Conservation (phyloP, 768 basidiomycete species). For the Collybia mongolica region DNA sequence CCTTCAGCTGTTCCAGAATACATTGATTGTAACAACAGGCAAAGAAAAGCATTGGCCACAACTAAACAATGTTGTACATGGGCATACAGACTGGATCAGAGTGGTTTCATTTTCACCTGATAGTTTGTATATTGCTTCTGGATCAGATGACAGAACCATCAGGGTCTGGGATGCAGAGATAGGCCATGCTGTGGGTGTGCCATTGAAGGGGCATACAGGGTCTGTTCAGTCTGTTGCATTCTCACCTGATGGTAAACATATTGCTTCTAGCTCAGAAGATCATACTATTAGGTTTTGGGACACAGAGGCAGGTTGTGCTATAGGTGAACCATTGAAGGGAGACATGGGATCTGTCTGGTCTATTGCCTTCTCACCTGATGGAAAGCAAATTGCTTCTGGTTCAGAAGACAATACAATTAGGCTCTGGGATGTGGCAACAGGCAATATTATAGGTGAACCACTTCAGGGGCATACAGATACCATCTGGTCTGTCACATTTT, state of each 20-base stretch:
- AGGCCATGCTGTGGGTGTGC: neutral
- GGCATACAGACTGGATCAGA: neutral
- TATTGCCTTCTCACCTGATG: neutral
- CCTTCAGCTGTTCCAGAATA: neutral
- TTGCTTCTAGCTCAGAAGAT: neutral
- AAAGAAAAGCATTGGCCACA: neutral
- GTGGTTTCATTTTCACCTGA: neutral
- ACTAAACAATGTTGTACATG: neutral
- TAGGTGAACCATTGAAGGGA: neutral
- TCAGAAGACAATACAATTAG: neutral
- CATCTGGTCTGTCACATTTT: neutral
- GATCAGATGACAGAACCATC: neutral
- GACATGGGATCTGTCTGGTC: neutral
- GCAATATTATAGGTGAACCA: neutral
- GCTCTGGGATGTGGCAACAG: neutral
- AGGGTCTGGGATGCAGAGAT: neutral
- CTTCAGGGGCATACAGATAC: neutral
- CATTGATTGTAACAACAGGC: neutral
- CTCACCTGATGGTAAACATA: neutral
- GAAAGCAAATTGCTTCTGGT: neutral
- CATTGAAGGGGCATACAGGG: neutral
- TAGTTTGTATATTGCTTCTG: neutral
- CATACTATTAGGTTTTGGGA: neutral
- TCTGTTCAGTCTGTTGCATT: neutral
- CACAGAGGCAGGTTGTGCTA: neutral